Conservation (phyloP, 2,329 filamentous ascomycete genomes). For the Diaporthe australafricana region DNA sequence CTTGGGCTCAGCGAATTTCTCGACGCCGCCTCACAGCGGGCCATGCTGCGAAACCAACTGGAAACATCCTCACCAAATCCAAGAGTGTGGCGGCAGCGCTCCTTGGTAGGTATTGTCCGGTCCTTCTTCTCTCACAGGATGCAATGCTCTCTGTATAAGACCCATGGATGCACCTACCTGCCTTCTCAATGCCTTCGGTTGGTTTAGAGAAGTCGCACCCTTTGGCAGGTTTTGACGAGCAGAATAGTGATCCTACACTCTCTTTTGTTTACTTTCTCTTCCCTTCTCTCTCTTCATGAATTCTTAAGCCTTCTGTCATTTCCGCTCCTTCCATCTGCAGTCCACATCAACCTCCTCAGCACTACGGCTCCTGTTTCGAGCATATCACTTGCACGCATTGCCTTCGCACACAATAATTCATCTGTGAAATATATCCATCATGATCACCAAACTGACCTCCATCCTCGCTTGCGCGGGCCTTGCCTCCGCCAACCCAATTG, state of each 20-base stretch:
- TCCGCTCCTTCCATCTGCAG: neutral
- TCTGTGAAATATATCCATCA: neutral
- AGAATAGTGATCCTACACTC: neutral
- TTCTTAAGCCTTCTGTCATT: neutral
- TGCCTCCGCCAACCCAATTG: conserved; percentile 41
- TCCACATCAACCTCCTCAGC: neutral
- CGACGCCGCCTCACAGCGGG: neutral
- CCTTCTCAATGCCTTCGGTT: neutral
- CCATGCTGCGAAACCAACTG: conserved; percentile 8
- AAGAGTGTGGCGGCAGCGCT: conserved; percentile 4
- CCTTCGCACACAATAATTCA: neutral
- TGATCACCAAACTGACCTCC: conserved; percentile 14
- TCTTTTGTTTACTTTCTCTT: conserved; percentile 5
- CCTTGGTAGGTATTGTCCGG: neutral
- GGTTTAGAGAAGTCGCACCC: neutral
- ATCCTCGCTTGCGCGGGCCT: conserved; percentile 29
- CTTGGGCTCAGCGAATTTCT: neutral
- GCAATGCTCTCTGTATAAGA: neutral
- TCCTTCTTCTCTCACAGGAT: neutral
- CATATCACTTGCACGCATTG: neutral
- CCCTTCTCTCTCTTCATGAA: neutral
- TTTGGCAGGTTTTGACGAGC: neutral
- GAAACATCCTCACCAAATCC: conserved; percentile 6
- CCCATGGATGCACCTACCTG: neutral
- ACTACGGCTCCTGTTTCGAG: neutral